Conservation (phyloP, 441 rosid species). For the Gossypium aridum region DNA sequence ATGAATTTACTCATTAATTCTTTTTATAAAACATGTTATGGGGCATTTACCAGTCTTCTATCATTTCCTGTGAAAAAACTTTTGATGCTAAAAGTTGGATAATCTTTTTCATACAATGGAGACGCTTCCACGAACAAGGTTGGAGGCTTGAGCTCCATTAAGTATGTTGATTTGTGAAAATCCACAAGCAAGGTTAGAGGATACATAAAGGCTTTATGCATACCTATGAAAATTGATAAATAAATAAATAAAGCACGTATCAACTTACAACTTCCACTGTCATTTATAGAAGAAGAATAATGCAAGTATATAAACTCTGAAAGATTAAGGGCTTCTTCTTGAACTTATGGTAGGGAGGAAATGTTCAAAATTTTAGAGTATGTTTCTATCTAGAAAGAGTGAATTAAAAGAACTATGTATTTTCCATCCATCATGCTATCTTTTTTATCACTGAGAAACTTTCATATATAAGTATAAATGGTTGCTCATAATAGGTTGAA, state of each 20-base stretch:
- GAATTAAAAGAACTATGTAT: not conserved
- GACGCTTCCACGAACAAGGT: not conserved
- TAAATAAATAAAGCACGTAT: not conserved
- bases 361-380: not conserved
- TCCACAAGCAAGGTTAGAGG: not conserved
- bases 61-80: not conserved
- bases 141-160: not conserved
- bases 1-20: not conserved
- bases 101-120: not conserved
- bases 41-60: not conserved
- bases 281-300: not conserved
- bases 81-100: not conserved
- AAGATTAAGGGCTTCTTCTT: conserved; percentile 2
- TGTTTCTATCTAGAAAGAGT: not conserved
- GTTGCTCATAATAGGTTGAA: conserved; percentile 50
- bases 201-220: not conserved
- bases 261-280: not conserved
- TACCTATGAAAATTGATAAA: not conserved
- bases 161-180: not conserved
- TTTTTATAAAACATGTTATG: not conserved
- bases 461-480: not conserved
- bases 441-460: not conserved
- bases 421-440: not conserved
- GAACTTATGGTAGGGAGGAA: not conserved
- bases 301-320: not conserved